Base-by-base conservation (phyloP, 78 protist genomes). In the Isochrysis galbana region DNA sequence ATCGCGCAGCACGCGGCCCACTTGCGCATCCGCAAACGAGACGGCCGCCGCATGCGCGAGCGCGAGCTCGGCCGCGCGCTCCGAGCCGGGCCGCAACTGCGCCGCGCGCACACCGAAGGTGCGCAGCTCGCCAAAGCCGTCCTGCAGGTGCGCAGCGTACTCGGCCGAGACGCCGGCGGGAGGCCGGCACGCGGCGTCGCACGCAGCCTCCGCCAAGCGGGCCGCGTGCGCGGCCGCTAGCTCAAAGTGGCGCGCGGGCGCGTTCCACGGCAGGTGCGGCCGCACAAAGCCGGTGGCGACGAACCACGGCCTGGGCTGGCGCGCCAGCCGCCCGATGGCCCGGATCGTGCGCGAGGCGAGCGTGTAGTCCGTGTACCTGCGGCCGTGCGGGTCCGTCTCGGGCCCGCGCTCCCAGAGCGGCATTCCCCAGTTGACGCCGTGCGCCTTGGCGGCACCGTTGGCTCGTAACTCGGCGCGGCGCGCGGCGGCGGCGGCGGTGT, bases 221-320 rank as follows among this genome's bases (percentile, higher is more conserved):
- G 61, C 29, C 61, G 61, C 7, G 61, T 14, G 61, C 61, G 7
- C 61, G 61, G 61, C 61, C 61, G 61, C 61, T 51, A 51, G 29
- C 61, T 14, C 7, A 14, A 51, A 51, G n/a, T n/a, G n/a, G 61
- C 29, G 61, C 61, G 7, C 61, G 29, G 80, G 80, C 34, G 19
- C 80, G 34, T 39, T 39, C n/a, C 34, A 77, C 14, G 84, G 84
- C 32, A 77, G 84, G 23, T 77, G 84, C 29, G 84, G 84, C 26
- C 84, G 84, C 29, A 77, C 39, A 29, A 77, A 77, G 46, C 84
- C 84, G 46, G 39, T 46, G n/a, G 84, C 84, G 47, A 77, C n/a
- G 19, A 77, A 14, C 47, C 44, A 77, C 47, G 84, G 84, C 47
- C 46, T 10, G n/a, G 34, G 84, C 47, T 39, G 84, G 46, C 36